Evolutionary conservation across 352 stramenopile genomes (phyloP), one percentile per base, ranked within the genome.

Genomic region (Globisporangium recalcitrans): DNA sequence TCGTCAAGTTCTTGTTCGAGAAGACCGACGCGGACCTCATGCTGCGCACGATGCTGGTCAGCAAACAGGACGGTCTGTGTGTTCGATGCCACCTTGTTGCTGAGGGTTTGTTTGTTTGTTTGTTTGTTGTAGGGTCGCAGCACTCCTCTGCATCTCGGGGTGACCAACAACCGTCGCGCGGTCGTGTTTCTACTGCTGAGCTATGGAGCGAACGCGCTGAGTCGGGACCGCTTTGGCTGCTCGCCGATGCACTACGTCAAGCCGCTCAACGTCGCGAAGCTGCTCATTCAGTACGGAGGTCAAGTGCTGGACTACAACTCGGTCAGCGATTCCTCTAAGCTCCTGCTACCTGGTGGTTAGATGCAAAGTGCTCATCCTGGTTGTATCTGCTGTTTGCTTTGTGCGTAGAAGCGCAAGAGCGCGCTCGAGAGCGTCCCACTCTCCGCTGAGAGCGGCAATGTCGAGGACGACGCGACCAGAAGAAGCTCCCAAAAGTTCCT

Each of bases 211-310:
- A 78, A 92, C 14, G 70, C 73, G 0, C 71, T 70, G 3, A 71
- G 72, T 40, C 71, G 76, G 0, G 79, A 92, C 65, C 80, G 80
- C 5, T 91, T 88, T 67, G 74, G 72, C 5, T 85, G 71, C 4
- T 81, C 83, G 0, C 79, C 83, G 1, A 70, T 92, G 69, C 81
- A 92, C 58, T 92, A 91, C 44, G 81, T 77, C 46, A 75, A 80
- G 44, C 87, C 81, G 16, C 52, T 82, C 32, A 88, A 64, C n/a
- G 72, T 88, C 9, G 78, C 75, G 3, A 88, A 87, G 44, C 67
- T 90, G 13, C 70, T 90, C 3, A 46, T 87, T 19, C 75, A 86
- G 38, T 90, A 90, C 19, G 77, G 79, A 1, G 74, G 62, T 8
- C 72, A 71, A 56, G 68, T 86, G 2, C 75, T 90, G 27, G 78